These are phyloP conservation scores for Macrophomina phaseolina DNA, from an alignment of 2,329 filamentous ascomycete genomes.

Conservation along the genomic window DNA sequence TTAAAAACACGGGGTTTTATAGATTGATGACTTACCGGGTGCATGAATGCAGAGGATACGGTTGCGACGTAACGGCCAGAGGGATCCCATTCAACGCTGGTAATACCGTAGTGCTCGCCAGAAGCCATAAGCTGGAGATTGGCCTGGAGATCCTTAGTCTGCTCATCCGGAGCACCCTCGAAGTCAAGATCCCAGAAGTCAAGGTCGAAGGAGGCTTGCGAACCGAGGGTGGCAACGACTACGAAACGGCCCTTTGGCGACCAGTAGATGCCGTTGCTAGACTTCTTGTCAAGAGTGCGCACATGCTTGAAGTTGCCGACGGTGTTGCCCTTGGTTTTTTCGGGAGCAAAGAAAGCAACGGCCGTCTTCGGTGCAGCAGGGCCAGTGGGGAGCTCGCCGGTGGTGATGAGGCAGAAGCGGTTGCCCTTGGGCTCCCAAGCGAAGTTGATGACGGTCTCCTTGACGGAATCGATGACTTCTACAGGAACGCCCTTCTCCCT, in stretches of 20 bases:
- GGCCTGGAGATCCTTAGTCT: conserved; percentile 93
- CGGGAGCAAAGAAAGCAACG: conserved; percentile 94
- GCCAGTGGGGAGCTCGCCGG: conserved; percentile 77
- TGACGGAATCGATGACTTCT: conserved; percentile 96
- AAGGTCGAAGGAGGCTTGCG: conserved; percentile 90
- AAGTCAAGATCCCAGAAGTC: conserved; percentile 99
- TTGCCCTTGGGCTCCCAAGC: conserved; percentile 99
- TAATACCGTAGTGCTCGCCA: conserved; percentile 95
- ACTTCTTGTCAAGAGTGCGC: conserved; percentile 97
- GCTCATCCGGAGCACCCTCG: conserved; percentile 77
- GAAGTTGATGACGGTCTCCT: conserved; percentile 99
- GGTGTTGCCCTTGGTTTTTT: conserved; percentile 83
- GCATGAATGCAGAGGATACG: conserved; percentile 94
- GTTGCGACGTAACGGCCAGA: conserved; percentile 93
- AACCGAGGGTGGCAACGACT: conserved; percentile 89
- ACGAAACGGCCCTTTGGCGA: conserved; percentile 95
- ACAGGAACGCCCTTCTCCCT: conserved; percentile 97
- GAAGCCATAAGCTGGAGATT: conserved; percentile 95
- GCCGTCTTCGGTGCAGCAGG: conserved; percentile 90
- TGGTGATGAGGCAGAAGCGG: conserved; percentile 96
- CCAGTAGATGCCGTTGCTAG: conserved; percentile 99
- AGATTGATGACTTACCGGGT: conserved; percentile 69
- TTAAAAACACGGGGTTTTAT: not conserved
- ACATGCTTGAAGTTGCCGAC: conserved; percentile 97
- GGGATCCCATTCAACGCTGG: conserved; percentile 97